Evolutionary conservation across 306 rosid species (phyloP), one percentile per base, ranked within the genome.

Genomic region (Prosopis cineraria): DNA sequence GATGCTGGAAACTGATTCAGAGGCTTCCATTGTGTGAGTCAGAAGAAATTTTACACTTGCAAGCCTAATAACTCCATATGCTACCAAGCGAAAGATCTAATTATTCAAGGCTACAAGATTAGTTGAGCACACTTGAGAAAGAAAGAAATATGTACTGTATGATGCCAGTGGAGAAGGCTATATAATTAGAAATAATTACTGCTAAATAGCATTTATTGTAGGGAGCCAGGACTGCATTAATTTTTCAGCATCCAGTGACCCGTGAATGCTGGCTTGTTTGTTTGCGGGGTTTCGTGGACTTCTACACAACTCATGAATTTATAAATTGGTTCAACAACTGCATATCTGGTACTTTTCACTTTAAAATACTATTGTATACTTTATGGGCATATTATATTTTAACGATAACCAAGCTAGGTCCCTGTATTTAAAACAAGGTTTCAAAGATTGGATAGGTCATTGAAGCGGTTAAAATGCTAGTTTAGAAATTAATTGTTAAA

Each of bases 241-340:
- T 39, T 63, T 63, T 50, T 48, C 53, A 70, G 16, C 47, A n/a
- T 58, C 19, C 16, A 13, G 41, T 47, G 3, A 73, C 30, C 75
- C 85, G 80, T 84, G 75, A 59, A 74, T 72, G 52, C 65, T 78
- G 88, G 71, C 72, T 36, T 19, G 11, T 50, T 81, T 44, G 44
- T 17, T 73, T 78, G 78, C 67, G 33, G 66, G 12, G 70, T 17
- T 80, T 58, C 48, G 31, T 16, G 80, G 74, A 20, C 41, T n/a
- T 44, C 13, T 30, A n/a, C 41, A 77, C 34, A 41, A 30, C 14
- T 31, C 16, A 30, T 62, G 68, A 16, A 31, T 50, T 50, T 52
- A 52, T 48, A 52, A 53, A 53, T 33, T 63, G 14, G 11, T 33
- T 37, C 44, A 37, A 9, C 24, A 36, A 36, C 39, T 36, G 11